These are phyloP conservation scores for Monosporascus sp. DNA, from an alignment of 2,329 filamentous ascomycete species.

Conservation along the genomic window DNA sequence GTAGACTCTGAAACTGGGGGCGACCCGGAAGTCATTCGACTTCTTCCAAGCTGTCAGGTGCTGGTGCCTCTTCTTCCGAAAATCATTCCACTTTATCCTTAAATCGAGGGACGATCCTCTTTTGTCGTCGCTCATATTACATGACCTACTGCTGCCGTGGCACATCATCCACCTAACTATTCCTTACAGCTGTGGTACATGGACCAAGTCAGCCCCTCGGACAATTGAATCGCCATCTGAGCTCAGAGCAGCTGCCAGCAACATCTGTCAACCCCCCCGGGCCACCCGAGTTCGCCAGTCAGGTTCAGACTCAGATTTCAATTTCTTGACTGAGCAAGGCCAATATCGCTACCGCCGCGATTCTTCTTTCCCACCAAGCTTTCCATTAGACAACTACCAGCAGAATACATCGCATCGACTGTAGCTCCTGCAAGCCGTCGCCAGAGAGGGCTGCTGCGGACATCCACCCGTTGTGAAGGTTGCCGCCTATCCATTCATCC, in stretches of 20 bases:
- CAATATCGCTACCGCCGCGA: not conserved
- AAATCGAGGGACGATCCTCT: not conserved
- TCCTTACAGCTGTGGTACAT: not conserved
- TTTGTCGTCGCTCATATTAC: not conserved
- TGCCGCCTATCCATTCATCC: no score
- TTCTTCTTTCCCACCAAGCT: not conserved
- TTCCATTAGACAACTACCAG: no score
- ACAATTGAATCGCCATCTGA: not conserved
- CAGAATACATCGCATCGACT: no score
- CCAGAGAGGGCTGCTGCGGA: no score
- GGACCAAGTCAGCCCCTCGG: not conserved
- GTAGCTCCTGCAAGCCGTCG: no score
- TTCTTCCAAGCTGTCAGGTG: not conserved
- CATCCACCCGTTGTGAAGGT: no score
- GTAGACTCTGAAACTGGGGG: not conserved
- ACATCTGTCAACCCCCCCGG: not conserved
- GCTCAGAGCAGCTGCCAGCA: not conserved
- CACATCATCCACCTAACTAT: not conserved
- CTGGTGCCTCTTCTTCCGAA: not conserved
- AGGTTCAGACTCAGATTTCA: no score
- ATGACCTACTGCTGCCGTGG: not conserved
- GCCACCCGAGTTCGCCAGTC: not conserved
- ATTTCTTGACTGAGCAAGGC: no score
- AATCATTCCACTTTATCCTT: not conserved
- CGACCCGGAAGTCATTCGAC: not conserved